Percentiles rank a stretch among this genome's conserved stretches.
Conservation (phyloP, 495 filamentous ascomycete genomes). For the Aspergillus carlsbadensis region DNA sequence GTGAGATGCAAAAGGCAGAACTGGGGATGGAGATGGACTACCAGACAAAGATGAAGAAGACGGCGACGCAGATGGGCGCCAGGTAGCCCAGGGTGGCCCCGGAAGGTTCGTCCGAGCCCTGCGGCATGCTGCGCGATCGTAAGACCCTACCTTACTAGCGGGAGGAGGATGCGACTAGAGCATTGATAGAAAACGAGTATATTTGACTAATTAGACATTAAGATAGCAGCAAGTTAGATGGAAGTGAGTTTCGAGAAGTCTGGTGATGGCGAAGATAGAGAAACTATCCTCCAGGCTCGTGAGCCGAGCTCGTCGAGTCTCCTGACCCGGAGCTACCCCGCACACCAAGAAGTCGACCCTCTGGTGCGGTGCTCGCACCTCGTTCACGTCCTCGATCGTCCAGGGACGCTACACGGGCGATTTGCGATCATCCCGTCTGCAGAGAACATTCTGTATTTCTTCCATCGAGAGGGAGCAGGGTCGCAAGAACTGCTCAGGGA, state of each 20-base stretch:
- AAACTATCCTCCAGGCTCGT: neutral
- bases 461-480: too few relatives aligned
- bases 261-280: neutral
- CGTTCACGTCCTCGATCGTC: too few relatives aligned
- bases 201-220: neutral
- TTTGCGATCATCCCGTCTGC: too few relatives aligned
- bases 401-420: too few relatives aligned
- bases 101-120: neutral
- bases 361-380: too few relatives aligned
- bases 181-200: too few relatives aligned
- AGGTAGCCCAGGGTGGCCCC: constrained; percentile 14
- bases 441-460: too few relatives aligned
- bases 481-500: too few relatives aligned
- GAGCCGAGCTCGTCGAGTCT: neutral
- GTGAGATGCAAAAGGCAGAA: neutral
- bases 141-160: too few relatives aligned
- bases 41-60: constrained; percentile 17
- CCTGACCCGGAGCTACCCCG: neutral
- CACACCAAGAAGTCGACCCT: neutral
- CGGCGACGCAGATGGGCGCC: constrained; percentile 19
- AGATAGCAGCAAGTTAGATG: neutral
- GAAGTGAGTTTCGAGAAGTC: neutral
- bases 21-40: neutral
- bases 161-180: too few relatives aligned
- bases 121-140: constrained; percentile 1